A percentile compares a stretch with the other conserved stretches of the same genome.
Conservation (phyloP, 805 yeast species). For the Suhomyces tanzawaensis region DNA sequence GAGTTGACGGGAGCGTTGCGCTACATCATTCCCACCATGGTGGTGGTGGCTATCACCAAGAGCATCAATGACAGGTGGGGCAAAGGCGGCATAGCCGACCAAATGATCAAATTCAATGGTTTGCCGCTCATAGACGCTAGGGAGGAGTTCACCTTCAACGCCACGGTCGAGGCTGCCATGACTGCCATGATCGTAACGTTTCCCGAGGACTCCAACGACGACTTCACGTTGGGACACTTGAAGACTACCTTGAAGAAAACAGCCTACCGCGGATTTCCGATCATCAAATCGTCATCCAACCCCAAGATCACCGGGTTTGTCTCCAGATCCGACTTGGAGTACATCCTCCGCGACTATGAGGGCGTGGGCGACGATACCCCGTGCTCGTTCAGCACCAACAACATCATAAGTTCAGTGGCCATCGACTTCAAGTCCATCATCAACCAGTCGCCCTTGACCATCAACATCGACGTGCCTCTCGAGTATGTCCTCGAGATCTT, state of each 20-base stretch:
- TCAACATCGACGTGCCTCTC: constrained; percentile 52
- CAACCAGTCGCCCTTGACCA: constrained; percentile 60
- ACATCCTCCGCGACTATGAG: constrained; percentile 21
- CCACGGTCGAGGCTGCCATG: constrained; percentile 61
- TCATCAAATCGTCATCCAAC: constrained; percentile 38
- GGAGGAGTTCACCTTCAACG: constrained; percentile 57
- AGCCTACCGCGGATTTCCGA: constrained; percentile 50
- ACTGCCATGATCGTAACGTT: constrained; percentile 38
- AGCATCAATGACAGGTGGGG: constrained; percentile 76
- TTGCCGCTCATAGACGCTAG: constrained; percentile 75
- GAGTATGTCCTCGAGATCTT: constrained; percentile 67
- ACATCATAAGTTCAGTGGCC: constrained; percentile 5
- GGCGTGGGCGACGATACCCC: constrained; percentile 14
- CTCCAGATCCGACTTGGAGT: constrained; percentile 39
- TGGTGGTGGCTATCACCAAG: constrained; percentile 86
- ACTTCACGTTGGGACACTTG: constrained; percentile 32
- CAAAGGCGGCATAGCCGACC: constrained; percentile 88
- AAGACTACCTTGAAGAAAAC: constrained; percentile 32
- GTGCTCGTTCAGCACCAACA: constrained; percentile 16
- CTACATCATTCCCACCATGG: constrained; percentile 93
- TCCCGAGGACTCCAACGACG: constrained; percentile 28
- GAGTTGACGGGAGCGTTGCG: constrained; percentile 92
- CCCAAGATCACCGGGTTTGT: constrained; percentile 48
- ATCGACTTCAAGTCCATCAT: constrained; percentile 32
- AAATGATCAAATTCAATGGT: constrained; percentile 86